Base-by-base conservation (phyloP, 2,329 filamentous ascomycete species). In the Pseudogymnoascus sp. region DNA sequence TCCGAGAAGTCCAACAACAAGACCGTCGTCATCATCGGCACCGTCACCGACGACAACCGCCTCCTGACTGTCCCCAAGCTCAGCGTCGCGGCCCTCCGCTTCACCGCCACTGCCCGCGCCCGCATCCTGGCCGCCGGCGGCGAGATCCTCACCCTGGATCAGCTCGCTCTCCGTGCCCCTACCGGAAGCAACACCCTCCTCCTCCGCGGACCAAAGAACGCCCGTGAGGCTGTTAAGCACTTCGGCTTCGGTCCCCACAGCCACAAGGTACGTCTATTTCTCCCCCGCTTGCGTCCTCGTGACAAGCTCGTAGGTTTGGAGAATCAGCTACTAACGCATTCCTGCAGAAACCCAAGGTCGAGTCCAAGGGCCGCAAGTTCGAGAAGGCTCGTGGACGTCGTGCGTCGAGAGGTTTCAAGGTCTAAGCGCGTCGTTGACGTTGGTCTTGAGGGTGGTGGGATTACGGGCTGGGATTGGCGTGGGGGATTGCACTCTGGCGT, bases 281-380 rank as follows among this genome's bases (percentile, higher is more conserved):
- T 5, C 8, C 8, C 14, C n/a, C 35, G n/a, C n/a, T n/a, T n/a
- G n/a, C n/a, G n/a, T n/a, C n/a, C n/a, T n/a, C n/a, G n/a, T n/a
- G n/a, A n/a, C n/a, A n/a, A n/a, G n/a, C n/a, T 4, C 4, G 14
- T n/a, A 5, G 6, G 4, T 12, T 11, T 39, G 39, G 9, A 6
- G 23, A n/a, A 25, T 9, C 4, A 11, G n/a, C 30, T 66, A 67
- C 76, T 81, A 68, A 80, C 68, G 58, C 16, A 14, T 62, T 45
- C 64, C 73, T 73, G 65, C 70, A 94, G 93, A 97, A 97, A 87
- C 93, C 93, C 72, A 90, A 96, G 74, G 86, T 99, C 75, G 86
- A 91, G 81, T 96, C 91, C 85, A 99, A 99, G 90, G 95, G 95
- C 76, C 90, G 94, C 82, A 99, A 99, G 86, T 99, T 99, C 85